phyloP scores from a whole-genome alignment of 305 asterid species.

The Lippia alba region DNA sequence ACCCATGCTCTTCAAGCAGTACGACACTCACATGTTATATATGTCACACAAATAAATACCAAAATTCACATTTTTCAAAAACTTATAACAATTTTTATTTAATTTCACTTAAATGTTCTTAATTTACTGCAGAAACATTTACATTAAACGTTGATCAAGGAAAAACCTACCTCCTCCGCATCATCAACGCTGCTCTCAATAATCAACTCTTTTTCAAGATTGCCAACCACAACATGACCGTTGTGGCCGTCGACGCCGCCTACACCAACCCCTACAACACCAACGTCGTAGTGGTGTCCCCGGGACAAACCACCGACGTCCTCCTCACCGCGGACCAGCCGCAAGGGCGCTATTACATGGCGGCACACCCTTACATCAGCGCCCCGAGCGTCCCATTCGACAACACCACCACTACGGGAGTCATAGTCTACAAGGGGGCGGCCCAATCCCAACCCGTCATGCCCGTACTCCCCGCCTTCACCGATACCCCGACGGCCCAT shows the following conservation, averaged over 20 bases:
- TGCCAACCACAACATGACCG: conserved; percentile 60
- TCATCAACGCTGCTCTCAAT: conserved; percentile 82
- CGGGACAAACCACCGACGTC: conserved; percentile 72
- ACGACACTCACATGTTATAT: conserved; percentile 8
- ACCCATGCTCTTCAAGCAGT: conserved; percentile 61
- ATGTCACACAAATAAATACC: not conserved
- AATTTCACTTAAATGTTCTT: not conserved
- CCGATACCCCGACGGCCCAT: conserved; percentile 72
- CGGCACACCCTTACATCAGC: conserved; percentile 57
- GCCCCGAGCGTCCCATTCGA: conserved; percentile 38
- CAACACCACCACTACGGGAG: conserved; percentile 66
- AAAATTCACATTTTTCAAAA: not conserved
- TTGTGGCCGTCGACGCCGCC: conserved; percentile 63
- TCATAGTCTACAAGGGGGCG: conserved; percentile 42
- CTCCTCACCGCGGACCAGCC: conserved; percentile 54
- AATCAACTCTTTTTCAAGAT: conserved; percentile 60
- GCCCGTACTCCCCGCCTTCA: conserved; percentile 65
- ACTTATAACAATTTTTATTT: too few relatives aligned
- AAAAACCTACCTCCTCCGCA: conserved; percentile 61
- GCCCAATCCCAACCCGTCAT: conserved; percentile 41
- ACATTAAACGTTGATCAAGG: conserved; percentile 50
- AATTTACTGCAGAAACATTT: conserved; percentile 40
- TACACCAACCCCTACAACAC: conserved; percentile 64
- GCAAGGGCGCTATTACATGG: conserved; percentile 60
- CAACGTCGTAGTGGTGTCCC: conserved; percentile 55